Base-by-base conservation (phyloP, 768 basidiomycete species). In the Hygrocybe punicea region DNA sequence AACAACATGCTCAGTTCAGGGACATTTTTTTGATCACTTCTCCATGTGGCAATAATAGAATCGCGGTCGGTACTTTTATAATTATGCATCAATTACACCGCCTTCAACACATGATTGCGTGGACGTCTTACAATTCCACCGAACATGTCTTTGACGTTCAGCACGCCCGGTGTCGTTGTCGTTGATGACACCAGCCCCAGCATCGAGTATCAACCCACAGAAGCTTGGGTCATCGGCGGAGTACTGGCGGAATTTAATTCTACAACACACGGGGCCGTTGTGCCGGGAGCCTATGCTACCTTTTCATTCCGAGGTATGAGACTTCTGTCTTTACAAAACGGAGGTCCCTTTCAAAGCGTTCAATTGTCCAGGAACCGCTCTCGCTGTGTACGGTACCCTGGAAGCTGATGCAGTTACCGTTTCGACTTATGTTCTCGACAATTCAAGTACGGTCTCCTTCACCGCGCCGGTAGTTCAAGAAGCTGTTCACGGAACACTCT, bases 341-440 rank as follows among this genome's bases (percentile, higher is more conserved):
- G n/a, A n/a, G n/a, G n/a, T n/a, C 37, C 36, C n/a, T 19, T 42
- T 8, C 29, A 29, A n/a, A n/a, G n/a, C n/a, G n/a, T 35, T 53
- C 51, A 21, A 9, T 39, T 14, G 3, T 42, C 11, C 29, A 65
- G 64, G 63, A 17, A 57, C 62, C 19, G 57, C 58, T 36, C 36
- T 63, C 29, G 36, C 58, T 2, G 63, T 65, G 3, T 64, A 51
- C 40, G 65, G 63, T 11, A 62, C 63, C 11, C 46, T 62, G 6
- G 5, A 1, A 2, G 25, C 37, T 6, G 45, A 23, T 5, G 42
- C 16, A 6, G 45, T 42, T 14, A 45, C 46, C 21, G 44, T 36
- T 24, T 65, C 65, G 17, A 57, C 49, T 2, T 65, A 64, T 46
- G 58, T 39, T n/a, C 6, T 65, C 13, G 65, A 65, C 23, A 58